A percentile compares a stretch with the other conserved stretches of the same genome.
Evolutionary conservation across 371 early-diverging fungal species (phyloP).

Genomic region (Lichtheimia ramosa): DNA sequence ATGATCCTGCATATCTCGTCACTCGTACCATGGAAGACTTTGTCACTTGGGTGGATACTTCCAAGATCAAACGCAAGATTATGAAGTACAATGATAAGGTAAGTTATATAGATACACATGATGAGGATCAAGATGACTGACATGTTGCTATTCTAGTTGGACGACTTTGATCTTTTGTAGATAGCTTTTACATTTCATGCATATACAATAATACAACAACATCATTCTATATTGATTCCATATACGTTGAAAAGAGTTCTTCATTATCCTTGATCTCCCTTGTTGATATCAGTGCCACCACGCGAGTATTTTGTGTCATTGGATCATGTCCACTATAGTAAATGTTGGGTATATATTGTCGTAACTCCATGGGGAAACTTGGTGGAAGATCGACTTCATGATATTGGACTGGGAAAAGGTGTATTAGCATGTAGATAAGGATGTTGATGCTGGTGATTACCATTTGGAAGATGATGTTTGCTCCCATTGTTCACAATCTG

Average conservation of each 20-base stretch:
- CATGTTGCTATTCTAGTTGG: too few species aligned
- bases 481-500: constrained; percentile 59
- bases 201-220: background rate
- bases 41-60: constrained; percentile 98
- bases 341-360: constrained; percentile 54
- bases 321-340: constrained; percentile 23
- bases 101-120: constrained; percentile 5
- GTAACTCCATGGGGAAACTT: constrained; percentile 39
- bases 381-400: constrained; percentile 53
- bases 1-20: constrained; percentile 92
- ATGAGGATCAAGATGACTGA: too few species aligned
- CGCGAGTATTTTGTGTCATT: constrained; percentile 13
- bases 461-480: constrained; percentile 33
- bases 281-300: constrained; percentile 46
- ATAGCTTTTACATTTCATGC: background rate
- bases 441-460: constrained; percentile 15
- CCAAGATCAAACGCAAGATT: constrained; percentile 98
- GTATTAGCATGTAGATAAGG: background rate
- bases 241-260: constrained; percentile 58
- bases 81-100: constrained; percentile 97
- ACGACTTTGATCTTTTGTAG: constrained; percentile 71
- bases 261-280: constrained; percentile 36
- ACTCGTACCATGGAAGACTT: constrained; percentile 95
- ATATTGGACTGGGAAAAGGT: constrained; percentile 38
- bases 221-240: constrained; percentile 31